Base-by-base conservation (phyloP, 139 green algal species). In the Choricystis sp. region DNA sequence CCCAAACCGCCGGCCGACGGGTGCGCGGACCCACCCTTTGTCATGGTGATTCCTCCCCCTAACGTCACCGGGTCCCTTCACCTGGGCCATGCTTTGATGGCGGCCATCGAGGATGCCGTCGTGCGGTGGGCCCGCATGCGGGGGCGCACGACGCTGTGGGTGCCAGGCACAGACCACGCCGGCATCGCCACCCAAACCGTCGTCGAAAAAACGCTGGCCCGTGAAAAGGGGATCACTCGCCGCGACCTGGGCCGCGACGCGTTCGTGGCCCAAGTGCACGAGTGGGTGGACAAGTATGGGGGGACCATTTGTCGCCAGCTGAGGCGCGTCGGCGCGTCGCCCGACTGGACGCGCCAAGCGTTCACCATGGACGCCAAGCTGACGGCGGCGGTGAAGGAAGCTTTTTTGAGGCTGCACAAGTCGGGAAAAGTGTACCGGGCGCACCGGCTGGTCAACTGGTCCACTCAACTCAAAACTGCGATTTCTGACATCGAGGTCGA, bases 401-500 rank as follows among this genome's bases (percentile, higher is more conserved):
- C 82, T 3, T 93, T 92, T 65, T 61, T 92, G 66, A 67, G 72
- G 24, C 73, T 94, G 72, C 74, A 88, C 64, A 58, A 57, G 23
- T 70, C 88, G 4, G 90, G 88, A 20, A 73, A 88, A 56, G 90
- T 99, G 73, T 99, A 98, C 80, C 79, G 92, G 26, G 91, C 96
- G 70, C 94, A 97, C 78, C 84, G 92, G 30, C 82, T 99, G 29
- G 92, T 99, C 49, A 99, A 99, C 85, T 99, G 92, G 92, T 86
- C 82, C 77, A 95, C 85, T 73, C 69, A 67, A 22, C 83, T 98
- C 61, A 78, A 83, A 48, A 97, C 92, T 0, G 92, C 90, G 14
- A 86, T 99, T 19, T 94, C 83, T 0, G 91, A 99, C 76, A 98
- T 98, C 59, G 93, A 99, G 84, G 89, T 99, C 31, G 89, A 96